Conservation (phyloP, 495 filamentous ascomycete species). For the Hypoxylon intermedium region DNA sequence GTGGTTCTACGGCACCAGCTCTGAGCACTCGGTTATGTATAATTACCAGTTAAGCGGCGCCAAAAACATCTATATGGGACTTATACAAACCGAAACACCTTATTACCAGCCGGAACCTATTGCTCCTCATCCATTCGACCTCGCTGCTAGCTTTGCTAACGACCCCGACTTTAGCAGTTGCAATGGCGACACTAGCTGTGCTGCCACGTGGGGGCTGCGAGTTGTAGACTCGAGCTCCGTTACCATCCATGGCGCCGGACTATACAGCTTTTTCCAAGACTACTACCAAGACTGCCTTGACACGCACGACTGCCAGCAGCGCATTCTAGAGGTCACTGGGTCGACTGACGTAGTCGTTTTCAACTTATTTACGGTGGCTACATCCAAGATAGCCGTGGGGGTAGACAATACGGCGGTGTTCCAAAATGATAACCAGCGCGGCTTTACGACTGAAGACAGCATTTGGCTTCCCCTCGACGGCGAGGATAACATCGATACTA, state of each 20-base stretch:
- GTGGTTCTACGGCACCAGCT: conserved; percentile 66
- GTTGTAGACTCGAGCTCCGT: conserved; percentile 63
- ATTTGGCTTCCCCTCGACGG: conserved; percentile 33
- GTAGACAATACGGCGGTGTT: too few species aligned
- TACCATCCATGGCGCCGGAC: conserved; percentile 67
- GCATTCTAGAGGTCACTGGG: conserved; percentile 22
- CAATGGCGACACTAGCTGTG: conserved; percentile 57
- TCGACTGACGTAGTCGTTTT: neutral
- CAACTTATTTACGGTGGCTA: neutral
- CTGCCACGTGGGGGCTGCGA: conserved; percentile 67
- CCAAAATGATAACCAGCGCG: conserved; percentile 22
- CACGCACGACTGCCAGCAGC: conserved; percentile 71
- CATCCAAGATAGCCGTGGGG: neutral
- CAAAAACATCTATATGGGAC: conserved; percentile 60
- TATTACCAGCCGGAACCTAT: conserved; percentile 75
- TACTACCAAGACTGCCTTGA: conserved; percentile 72
- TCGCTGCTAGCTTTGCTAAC: conserved; percentile 19
- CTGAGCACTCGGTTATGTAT: conserved; percentile 73
- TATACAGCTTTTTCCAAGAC: conserved; percentile 75
- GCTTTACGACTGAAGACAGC: conserved; percentile 36
- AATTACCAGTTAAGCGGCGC: conserved; percentile 71
- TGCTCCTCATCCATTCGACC: conserved; percentile 53
- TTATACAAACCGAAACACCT: conserved; percentile 75
- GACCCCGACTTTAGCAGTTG: conserved; percentile 58
- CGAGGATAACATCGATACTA: conserved; percentile 17